Conservation (phyloP, 73 alveolate genomes). For the Tetrahymena borealis region DNA sequence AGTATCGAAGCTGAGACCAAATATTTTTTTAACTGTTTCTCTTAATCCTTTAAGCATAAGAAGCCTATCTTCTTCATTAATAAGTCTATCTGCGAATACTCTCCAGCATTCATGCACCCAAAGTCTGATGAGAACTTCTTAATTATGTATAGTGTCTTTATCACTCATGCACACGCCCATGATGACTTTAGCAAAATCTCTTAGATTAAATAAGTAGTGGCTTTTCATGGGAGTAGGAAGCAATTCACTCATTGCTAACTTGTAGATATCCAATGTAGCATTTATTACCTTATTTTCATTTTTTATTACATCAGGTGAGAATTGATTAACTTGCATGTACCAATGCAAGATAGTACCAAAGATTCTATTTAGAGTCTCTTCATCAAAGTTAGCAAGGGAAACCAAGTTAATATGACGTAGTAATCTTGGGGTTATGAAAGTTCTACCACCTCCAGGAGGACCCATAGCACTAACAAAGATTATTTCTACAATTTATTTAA, state of each 20-base stretch:
- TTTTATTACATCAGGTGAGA: constrained; percentile 74
- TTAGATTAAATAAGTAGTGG: constrained; percentile 97
- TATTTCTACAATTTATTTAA: constrained; percentile 91
- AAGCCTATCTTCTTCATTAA: constrained; percentile 94
- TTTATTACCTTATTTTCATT: constrained; percentile 84
- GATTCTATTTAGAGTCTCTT: constrained; percentile 84
- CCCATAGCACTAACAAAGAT: constrained; percentile 98
- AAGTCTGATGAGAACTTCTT: constrained; percentile 85
- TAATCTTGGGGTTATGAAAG: constrained; percentile 97
- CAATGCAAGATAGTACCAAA: constrained; percentile 93
- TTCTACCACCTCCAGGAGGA: constrained; percentile 99
- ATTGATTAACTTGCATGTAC: constrained; percentile 71
- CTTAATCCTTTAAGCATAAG: constrained; percentile 93
- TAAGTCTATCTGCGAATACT: constrained; percentile 98
- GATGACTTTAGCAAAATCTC: constrained; percentile 98
- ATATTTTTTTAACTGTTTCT: constrained; percentile 84
- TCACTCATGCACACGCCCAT: constrained; percentile 94
- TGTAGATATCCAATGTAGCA: constrained; percentile 91
- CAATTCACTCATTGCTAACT: constrained; percentile 88
- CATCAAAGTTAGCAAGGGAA: constrained; percentile 93
- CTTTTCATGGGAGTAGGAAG: constrained; percentile 98
- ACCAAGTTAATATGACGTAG: constrained; percentile 89
- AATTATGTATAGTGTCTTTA: constrained; percentile 66
- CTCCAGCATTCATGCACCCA: constrained; percentile 99
- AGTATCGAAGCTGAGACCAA: constrained; percentile 89